Base-by-base conservation (phyloP, 2,329 filamentous ascomycete species). In the Colletotrichum echinochloae region DNA sequence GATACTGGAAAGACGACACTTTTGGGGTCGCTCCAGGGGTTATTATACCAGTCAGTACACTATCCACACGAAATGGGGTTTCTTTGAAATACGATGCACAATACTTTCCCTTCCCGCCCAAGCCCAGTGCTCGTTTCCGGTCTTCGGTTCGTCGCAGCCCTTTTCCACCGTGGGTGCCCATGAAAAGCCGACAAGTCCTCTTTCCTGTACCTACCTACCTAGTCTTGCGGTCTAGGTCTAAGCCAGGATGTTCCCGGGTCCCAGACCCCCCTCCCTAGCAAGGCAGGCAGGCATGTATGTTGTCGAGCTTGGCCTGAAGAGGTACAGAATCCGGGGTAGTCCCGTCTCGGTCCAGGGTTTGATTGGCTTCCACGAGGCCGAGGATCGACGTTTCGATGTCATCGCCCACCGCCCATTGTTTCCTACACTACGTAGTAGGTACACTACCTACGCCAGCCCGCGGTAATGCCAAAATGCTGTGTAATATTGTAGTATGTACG, bases 241-340 rank as follows among this genome's bases (percentile, higher is more conserved):
- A 14, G 5, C 33, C 33, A 39, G 60, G 39, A 33, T 44, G 66
- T 39, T 44, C 61, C 66, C 65, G 61, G 46, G 52, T 59, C 54
- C 37, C 28, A 39, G n/a, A 20, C 7, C 41, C 7, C 41, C 18
- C 20, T 18, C 39, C 39, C 16, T 18, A 16, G 16, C 39, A 7
- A 20, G 52, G 61, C 60, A 69, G 55, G 55, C 52, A 20, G 52
- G 61, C 60, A 69, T 48, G 55, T 46, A 49, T 57, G 30, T 60
- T 48, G 46, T 60, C 49, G 49, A 57, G 44, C 57, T 57, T 66
- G 56, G 44, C 67, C 63, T 11, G 54, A 70, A 70, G 20, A 57
- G 64, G 67, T 20, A 56, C 67, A 70, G 51, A 70, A 70, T 70
- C 67, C 63, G 67, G 67, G 67, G 67, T 70, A 70, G 51, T 56